Percentiles rank a stretch among this genome's conserved stretches.
These are phyloP conservation scores for Arthrobotrys conoides DNA, from an alignment of 2,329 filamentous ascomycete species.

Conservation along the genomic window DNA sequence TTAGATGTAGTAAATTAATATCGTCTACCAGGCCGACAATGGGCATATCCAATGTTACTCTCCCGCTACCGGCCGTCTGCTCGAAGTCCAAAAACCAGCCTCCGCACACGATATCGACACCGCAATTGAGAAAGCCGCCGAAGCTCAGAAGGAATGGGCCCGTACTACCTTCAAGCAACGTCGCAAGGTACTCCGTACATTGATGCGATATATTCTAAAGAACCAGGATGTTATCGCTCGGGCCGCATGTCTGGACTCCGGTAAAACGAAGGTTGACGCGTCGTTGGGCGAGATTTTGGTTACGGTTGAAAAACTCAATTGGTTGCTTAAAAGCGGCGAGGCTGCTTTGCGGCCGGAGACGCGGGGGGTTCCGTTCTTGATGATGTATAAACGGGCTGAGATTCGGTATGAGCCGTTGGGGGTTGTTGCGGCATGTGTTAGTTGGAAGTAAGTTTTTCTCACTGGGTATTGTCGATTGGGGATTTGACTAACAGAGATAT, in stretches of 20 bases:
- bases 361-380: conserved; percentile 73
- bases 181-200: conserved; percentile 81
- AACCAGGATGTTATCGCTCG: conserved; percentile 89
- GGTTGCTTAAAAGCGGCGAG: conserved; percentile 93
- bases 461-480: conserved; percentile 59
- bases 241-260: conserved; percentile 89
- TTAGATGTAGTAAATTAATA: neutral
- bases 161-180: conserved; percentile 83
- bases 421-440: conserved; percentile 91
- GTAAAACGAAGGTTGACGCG: conserved; percentile 96
- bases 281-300: conserved; percentile 94
- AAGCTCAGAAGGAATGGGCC: conserved; percentile 83
- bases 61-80: conserved; percentile 87
- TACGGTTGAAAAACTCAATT: conserved; percentile 91
- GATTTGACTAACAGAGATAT: conserved; percentile 37
- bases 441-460: conserved; percentile 82
- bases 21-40: conserved; percentile 30
- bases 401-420: conserved; percentile 93
- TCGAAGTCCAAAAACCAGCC: conserved; percentile 83
- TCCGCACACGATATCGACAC: conserved; percentile 83
- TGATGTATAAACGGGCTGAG: conserved; percentile 94
- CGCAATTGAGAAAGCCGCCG: conserved; percentile 79
- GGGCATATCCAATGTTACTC: conserved; percentile 76
- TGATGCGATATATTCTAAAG: conserved; percentile 85
- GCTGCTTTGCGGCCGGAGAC: conserved; percentile 79